phyloP scores from a whole-genome alignment of 176 grass and related monocot species.

The Tillandsia fasciculata region DNA sequence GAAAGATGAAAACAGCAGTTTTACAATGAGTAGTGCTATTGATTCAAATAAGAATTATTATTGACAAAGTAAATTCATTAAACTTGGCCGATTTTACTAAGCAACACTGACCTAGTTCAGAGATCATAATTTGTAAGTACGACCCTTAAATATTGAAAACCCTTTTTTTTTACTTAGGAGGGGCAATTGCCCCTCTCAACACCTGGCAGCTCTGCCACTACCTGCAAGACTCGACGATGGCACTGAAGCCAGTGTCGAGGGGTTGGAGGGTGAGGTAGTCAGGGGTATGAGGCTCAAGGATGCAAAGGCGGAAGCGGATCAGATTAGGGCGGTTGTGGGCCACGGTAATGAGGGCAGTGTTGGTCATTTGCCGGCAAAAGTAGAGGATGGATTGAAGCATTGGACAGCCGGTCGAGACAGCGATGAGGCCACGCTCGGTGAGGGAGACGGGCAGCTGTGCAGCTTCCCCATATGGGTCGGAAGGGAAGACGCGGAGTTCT shows the following conservation, averaged over 20 bases:
- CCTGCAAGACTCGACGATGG: constrained; percentile 48
- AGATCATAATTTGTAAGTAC: too few relatives aligned
- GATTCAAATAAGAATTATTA: too few relatives aligned
- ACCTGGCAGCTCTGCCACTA: too few relatives aligned
- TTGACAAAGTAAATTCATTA: too few relatives aligned
- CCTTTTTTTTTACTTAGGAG: too few relatives aligned
- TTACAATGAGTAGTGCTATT: too few relatives aligned
- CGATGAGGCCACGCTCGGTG: constrained; percentile 60
- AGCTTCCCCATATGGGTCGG: constrained; percentile 24
- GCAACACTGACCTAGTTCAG: too few relatives aligned
- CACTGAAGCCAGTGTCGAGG: constrained; percentile 62
- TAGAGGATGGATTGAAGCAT: constrained; percentile 61
- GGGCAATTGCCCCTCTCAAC: too few relatives aligned
- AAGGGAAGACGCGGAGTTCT: constrained; percentile 67
- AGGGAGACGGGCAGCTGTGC: constrained; percentile 23
- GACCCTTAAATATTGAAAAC: too few relatives aligned
- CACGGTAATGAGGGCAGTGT: constrained; percentile 47
- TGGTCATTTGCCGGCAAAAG: constrained; percentile 58
- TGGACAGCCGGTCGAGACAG: constrained; percentile 45
- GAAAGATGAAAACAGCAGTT: too few relatives aligned
- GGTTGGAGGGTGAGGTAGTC: constrained; percentile 44
- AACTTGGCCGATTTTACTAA: too few relatives aligned
- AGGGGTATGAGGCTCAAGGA: constrained; percentile 46
- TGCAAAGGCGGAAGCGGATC: constrained; percentile 52
- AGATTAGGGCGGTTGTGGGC: constrained; percentile 61